Conservation (phyloP, 768 basidiomycete genomes). For the Rhodosporidiobolus odoratus region DNA sequence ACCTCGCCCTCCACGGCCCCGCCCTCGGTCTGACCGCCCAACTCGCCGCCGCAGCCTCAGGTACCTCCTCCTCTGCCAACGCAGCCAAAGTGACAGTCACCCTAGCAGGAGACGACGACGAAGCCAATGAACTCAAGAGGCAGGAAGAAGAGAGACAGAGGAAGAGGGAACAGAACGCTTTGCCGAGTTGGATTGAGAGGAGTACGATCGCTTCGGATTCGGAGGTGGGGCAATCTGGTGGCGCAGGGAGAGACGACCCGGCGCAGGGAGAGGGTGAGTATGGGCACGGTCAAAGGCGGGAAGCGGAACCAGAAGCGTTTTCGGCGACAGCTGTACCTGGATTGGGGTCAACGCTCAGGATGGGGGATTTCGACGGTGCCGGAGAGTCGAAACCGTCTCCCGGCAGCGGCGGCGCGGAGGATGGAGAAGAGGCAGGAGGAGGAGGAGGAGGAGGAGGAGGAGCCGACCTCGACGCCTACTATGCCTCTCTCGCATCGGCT, state of each 20-base stretch:
- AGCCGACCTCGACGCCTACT: conserved; percentile 42
- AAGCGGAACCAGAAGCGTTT: not conserved
- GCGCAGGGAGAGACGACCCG: no score
- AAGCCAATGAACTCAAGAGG: conserved; percentile 71
- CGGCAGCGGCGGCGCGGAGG: no score
- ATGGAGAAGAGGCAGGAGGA: not conserved
- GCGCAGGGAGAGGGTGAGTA: not conserved
- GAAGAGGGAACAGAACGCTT: conserved; percentile 78
- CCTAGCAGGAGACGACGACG: conserved; percentile 72
- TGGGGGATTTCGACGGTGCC: not conserved
- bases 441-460: not conserved
- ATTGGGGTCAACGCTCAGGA: conserved; percentile 7
- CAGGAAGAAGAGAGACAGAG: conserved; percentile 70
- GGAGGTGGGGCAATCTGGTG: conserved; percentile 66
- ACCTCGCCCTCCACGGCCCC: conserved; percentile 53
- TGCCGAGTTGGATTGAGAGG: conserved; percentile 92
- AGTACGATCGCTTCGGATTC: conserved; percentile 90
- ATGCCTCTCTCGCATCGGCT: conserved; percentile 37
- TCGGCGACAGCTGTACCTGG: not conserved
- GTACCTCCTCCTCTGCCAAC: conserved; percentile 51
- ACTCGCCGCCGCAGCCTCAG: conserved; percentile 46
- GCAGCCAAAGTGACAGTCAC: conserved; percentile 72
- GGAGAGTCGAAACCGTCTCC: not conserved
- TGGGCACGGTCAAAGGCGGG: not conserved
- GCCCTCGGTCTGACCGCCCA: conserved; percentile 69